Percentiles rank a stretch among this genome's conserved stretches.
phyloP scores from a whole-genome alignment of 371 early-diverging fungal genomes.

The Mortierella sp. region DNA sequence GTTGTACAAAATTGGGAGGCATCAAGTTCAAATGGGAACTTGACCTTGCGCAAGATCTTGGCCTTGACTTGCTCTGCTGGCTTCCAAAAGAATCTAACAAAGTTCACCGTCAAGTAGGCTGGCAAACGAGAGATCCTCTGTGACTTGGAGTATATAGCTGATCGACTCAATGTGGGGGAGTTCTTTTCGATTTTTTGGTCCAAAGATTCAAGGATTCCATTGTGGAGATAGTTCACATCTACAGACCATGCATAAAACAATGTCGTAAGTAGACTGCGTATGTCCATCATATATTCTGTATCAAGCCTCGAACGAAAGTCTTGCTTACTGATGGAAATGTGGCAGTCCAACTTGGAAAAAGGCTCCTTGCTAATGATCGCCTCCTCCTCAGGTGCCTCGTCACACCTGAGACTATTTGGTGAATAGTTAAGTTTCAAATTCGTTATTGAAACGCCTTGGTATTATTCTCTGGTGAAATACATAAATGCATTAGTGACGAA shows the following conservation, averaged over 20 bases:
- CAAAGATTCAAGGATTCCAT: slow-evolving; percentile 73
- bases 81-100: slow-evolving; percentile 98
- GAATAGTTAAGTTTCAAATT: neutral
- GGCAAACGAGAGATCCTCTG: slow-evolving; percentile 89
- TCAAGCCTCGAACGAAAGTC: no score
- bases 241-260: neutral
- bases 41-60: slow-evolving; percentile 94
- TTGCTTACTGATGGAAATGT: slow-evolving; percentile 76
- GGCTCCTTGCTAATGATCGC: slow-evolving; percentile 70
- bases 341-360: slow-evolving; percentile 88
- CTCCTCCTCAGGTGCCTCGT: slow-evolving; percentile 86
- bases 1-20: slow-evolving; percentile 86
- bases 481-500: neutral
- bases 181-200: slow-evolving; percentile 91
- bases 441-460: neutral
- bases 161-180: slow-evolving; percentile 83
- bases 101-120: slow-evolving; percentile 89
- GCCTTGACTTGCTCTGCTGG: slow-evolving; percentile 85
- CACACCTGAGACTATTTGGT: slow-evolving; percentile 72
- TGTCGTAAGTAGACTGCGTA: neutral
- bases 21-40: slow-evolving; percentile 94
- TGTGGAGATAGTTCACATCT: slow-evolving; percentile 78
- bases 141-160: slow-evolving; percentile 84
- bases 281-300: no score
- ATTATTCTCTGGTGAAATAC: neutral